phyloP scores from a whole-genome alignment of 2,329 filamentous ascomycete species.

The Sarocladium oryzae region DNA sequence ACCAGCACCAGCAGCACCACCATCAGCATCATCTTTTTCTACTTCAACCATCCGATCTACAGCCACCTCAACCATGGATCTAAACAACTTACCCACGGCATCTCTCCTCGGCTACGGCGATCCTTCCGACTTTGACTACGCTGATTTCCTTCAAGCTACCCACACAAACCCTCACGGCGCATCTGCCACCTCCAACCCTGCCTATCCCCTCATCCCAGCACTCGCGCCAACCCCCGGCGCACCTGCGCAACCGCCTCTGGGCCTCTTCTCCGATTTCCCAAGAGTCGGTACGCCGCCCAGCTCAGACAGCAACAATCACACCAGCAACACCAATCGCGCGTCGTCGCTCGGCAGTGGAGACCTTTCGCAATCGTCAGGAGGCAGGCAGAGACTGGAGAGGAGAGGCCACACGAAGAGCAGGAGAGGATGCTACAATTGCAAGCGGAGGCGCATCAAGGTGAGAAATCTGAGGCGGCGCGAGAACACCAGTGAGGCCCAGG shows the following conservation, averaged over 20 bases:
- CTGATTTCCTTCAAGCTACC: conserved; percentile 27
- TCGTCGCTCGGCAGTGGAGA: conserved; percentile 5
- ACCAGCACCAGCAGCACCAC: no score
- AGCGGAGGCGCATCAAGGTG: conserved; percentile 59
- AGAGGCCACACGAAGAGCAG: conserved; percentile 62
- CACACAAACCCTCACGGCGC: not conserved
- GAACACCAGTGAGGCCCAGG: no score
- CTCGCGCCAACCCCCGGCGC: not conserved
- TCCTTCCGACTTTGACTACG: conserved; percentile 32
- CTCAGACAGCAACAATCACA: not conserved
- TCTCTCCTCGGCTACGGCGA: conserved; percentile 23
- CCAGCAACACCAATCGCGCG: not conserved
- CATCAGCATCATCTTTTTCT: not conserved
- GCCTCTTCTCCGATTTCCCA: not conserved
- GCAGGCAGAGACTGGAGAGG: conserved; percentile 40
- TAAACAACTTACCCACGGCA: conserved; percentile 19
- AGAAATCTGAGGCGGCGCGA: not conserved
- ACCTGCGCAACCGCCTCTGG: not conserved
- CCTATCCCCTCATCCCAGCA: conserved; percentile 13
- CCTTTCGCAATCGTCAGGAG: not conserved
- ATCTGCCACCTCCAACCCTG: conserved; percentile 5
- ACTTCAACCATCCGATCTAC: not conserved
- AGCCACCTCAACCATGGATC: conserved; percentile 19
- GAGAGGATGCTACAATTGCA: conserved; percentile 61
- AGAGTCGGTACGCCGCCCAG: conserved; percentile 3